Evolutionary conservation across 768 basidiomycete species (phyloP), one percentile per base, ranked within the genome.

Genomic region (Arthromyces matolae): DNA sequence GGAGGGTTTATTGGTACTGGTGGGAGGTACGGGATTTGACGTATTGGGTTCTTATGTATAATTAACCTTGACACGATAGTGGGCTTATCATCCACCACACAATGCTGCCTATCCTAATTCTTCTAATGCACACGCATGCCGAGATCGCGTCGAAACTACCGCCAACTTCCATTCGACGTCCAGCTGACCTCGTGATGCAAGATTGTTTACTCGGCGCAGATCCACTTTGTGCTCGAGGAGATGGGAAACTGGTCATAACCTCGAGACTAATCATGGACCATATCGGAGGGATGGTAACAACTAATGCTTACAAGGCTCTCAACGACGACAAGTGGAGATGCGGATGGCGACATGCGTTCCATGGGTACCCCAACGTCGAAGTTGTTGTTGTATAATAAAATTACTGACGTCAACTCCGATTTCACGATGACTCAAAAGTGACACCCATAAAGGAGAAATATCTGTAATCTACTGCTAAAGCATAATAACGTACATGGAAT

Each of bases 301-400:
- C 71, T 4, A 62, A 62, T 34, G 34, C 25, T 5, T 57, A 62
- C 4, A 67, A 71, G 42, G 27, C 41, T 3, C 59, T 62, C 9
- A 64, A 66, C 25, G 35, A 50, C 9, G 62, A 68, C 24, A 69
- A 70, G 47, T 73, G 71, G 70, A 62, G 65, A 46, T 75, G 72
- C 49, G 67, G 71, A n/a, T 74, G 71, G 73, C 62, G 71, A 18
- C 71, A 73, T 59, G 64, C 71, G 22, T 73, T 75, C 45, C 71
- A 76, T 54, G 71, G 71, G 23, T 55, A 58, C 16, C 51, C 58
- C 10, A 67, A 67, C 34, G 66, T 69, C 1, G 59, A 59, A 4
- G 72, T 75, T 1, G 64, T 73, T 18, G 58, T 64, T 6, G 52
- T 63, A 10, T 60, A 22, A 36, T 33, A 8, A 18, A 23, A 2